A percentile compares a stretch with the other conserved stretches of the same genome.
phyloP scores from a whole-genome alignment of 2,329 filamentous ascomycete species.

The Colletotrichum tropicale region DNA sequence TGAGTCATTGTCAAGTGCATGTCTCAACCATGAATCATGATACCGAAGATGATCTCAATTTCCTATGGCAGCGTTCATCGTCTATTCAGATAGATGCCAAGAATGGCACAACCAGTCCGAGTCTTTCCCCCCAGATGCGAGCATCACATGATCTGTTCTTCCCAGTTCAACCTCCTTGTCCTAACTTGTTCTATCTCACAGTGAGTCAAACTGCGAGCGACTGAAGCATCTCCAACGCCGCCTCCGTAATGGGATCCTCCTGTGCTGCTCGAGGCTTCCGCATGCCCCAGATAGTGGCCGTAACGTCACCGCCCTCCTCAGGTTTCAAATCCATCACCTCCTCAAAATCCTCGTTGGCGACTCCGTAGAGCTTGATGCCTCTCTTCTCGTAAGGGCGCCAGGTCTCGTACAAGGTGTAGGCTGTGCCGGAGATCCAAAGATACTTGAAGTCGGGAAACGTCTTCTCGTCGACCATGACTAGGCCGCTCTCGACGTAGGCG shows the following conservation, averaged over 20 bases:
- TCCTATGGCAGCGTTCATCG: background rate
- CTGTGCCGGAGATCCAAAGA: background rate
- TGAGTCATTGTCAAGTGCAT: background rate
- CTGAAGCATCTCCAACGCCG: background rate
- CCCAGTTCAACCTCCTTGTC: background rate
- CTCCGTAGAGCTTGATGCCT: background rate
- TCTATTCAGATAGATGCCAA: background rate
- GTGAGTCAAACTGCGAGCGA: background rate
- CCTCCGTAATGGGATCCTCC: background rate
- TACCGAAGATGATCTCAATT: background rate
- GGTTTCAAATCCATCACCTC: background rate
- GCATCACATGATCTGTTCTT: background rate
- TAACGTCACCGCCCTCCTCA: background rate
- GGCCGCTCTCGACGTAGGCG: background rate
- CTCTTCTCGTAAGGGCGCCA: background rate
- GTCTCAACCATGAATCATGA: background rate
- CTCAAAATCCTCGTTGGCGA: background rate
- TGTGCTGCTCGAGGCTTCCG: background rate
- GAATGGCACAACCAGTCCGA: background rate
- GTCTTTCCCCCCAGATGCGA: background rate
- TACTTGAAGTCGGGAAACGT: background rate
- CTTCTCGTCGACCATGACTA: background rate
- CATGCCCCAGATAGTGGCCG: too few relatives aligned
- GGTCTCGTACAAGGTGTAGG: background rate
- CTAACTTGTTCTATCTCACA: background rate